phyloP scores from a whole-genome alignment of 371 early-diverging fungal genomes.

The Capillidium rhysosporum region DNA sequence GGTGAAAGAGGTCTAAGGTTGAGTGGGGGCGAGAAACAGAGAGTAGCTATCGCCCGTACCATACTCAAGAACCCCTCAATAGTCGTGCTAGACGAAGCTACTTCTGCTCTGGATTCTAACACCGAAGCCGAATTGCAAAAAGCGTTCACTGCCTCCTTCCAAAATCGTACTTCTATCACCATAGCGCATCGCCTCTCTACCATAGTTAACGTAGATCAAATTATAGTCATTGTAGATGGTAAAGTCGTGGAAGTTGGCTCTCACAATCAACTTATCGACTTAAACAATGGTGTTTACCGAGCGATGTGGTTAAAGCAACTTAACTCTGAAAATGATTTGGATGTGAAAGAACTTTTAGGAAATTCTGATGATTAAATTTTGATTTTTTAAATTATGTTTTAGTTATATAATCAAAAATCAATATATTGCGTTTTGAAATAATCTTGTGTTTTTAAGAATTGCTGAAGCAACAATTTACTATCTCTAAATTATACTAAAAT shows the following conservation, averaged over 20 bases:
- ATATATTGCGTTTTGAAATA: no score
- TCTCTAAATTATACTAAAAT: no score
- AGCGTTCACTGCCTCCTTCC: slow-evolving; percentile 29
- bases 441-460: no score
- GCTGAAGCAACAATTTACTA: no score
- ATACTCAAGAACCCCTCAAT: slow-evolving; percentile 44
- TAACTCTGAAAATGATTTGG: no score
- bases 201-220: slow-evolving; percentile 37
- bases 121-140: slow-evolving; percentile 35
- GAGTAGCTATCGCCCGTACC: slow-evolving; percentile 45
- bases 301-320: slow-evolving; percentile 81
- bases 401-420: no score
- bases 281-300: slow-evolving; percentile 11
- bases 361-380: no score
- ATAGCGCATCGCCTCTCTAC: slow-evolving; percentile 52
- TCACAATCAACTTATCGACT: slow-evolving; percentile 26
- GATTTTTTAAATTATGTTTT: no score
- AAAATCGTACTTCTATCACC: slow-evolving; percentile 37
- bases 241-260: slow-evolving; percentile 31
- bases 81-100: slow-evolving; percentile 78
- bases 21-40: slow-evolving; percentile 21
- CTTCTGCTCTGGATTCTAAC: slow-evolving; percentile 58
- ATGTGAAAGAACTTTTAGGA: no score
- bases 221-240: slow-evolving; percentile 39
- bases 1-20: slow-evolving; percentile 34